Percentiles rank a stretch among this genome's conserved stretches.
Evolutionary conservation across 768 basidiomycete species (phyloP).

Genomic region (Serendipita sp.): DNA sequence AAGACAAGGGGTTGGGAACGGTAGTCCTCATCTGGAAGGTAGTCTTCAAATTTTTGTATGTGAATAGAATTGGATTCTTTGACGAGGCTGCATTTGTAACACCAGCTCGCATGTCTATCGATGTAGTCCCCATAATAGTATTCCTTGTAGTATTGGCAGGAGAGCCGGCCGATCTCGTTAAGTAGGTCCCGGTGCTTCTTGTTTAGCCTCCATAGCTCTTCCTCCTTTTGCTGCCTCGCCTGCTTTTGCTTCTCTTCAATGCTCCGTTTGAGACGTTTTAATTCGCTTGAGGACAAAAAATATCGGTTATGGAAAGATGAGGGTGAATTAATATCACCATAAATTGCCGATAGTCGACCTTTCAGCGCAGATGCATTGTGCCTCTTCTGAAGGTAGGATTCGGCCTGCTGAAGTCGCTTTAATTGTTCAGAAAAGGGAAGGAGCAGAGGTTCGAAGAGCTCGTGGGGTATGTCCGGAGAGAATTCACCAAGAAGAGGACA

Average conservation of each 20-base stretch:
- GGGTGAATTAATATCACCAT: slow-evolving; percentile 13
- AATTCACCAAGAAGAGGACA: slow-evolving; percentile 27
- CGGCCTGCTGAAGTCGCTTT: slow-evolving; percentile 16
- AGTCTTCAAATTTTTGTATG: slow-evolving; percentile 31
- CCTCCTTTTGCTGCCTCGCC: slow-evolving; percentile 11
- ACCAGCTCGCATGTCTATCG: slow-evolving; percentile 5
- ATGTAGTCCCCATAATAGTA: neutral
- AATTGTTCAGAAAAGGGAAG: slow-evolving; percentile 20
- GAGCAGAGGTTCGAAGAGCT: slow-evolving; percentile 27
- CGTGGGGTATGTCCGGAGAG: slow-evolving; percentile 28
- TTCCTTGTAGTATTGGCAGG: slow-evolving; percentile 9
- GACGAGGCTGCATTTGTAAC: slow-evolving; percentile 18
- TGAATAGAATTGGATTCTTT: slow-evolving; percentile 11
- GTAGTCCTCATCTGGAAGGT: slow-evolving; percentile 20
- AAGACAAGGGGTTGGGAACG: slow-evolving; percentile 23
- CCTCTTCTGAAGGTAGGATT: slow-evolving; percentile 21
- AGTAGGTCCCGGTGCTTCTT: slow-evolving; percentile 13
- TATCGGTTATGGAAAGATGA: slow-evolving; percentile 23
- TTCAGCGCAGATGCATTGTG: slow-evolving; percentile 9
- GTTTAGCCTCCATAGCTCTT: slow-evolving; percentile 17
- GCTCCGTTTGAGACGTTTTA: slow-evolving; percentile 14
- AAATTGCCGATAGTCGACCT: slow-evolving; percentile 19
- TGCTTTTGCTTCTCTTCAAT: slow-evolving; percentile 19
- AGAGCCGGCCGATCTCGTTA: neutral
- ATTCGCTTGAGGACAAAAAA: slow-evolving; percentile 15